Base-by-base conservation (phyloP, 768 basidiomycete species). In the Leccinum olivaceopallidum region DNA sequence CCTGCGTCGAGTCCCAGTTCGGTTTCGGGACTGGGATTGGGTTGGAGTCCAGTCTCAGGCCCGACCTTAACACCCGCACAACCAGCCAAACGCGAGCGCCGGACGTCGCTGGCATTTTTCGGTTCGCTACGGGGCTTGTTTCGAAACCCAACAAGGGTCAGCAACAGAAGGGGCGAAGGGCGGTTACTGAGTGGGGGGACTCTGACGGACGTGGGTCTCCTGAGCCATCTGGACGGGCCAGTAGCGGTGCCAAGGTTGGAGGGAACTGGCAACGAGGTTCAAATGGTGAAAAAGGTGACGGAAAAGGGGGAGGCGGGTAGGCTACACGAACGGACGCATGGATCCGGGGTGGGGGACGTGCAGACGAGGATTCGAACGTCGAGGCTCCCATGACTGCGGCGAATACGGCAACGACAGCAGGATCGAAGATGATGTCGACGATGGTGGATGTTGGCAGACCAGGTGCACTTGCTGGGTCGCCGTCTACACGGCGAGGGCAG, bases 281-380 rank as follows among this genome's bases (percentile, higher is more conserved):
- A 13, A 16, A 24, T 1, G 22, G 48, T 12, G 53, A 26, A 8
- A 55, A 8, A 56, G 62, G 4, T 73, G 32, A 34, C 1, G 7
- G 7, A 71, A 71, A 67, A 65, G 20, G 24, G 2, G 16, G 8
- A 2, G 36, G 14, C 5, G 57, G 64, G 1, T 75, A 71, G 73
- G 66, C 69, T 16, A 73, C 72, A 13, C 56, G 73, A 28, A 73
- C 73, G 32, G 72, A 73, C 30, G 64, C 65, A 4, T 24, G 68
- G 53, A 50, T 74, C 53, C 62, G 59, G 18, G 34, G 55, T 14
- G 36, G 36, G 36, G 3, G 30, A 34, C 32, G 32, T 0, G 36
- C 2, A 18, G 34, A 13, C 1, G 50, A 57, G 10, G 61, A 64
- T 37, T 69, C 67, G 5, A 73, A 71, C 22, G 58, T 60, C 2